A percentile compares a stretch with the other conserved stretches of the same genome.
Evolutionary conservation across 1,284 basidiomycete genomes (phyloP).

Genomic region (Phenoliferia sp.): DNA sequence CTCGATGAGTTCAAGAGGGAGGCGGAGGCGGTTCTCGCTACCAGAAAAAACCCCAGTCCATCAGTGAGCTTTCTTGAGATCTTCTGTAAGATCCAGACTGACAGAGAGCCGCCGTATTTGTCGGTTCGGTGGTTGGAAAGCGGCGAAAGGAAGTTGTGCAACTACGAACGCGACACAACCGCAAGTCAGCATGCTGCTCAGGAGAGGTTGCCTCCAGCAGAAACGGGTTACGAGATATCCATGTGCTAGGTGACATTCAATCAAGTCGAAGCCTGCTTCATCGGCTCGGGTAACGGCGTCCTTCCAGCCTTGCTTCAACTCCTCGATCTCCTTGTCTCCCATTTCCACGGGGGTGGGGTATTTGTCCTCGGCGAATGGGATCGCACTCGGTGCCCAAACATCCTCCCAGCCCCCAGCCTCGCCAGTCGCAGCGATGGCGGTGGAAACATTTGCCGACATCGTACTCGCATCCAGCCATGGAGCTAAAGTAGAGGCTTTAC

Average conservation of each 20-base stretch:
- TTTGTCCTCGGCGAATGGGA: conserved; percentile 53
- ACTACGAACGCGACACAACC: conserved; percentile 1
- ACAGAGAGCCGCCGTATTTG: conserved; percentile 63
- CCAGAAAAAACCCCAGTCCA: neutral
- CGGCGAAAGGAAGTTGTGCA: conserved; percentile 58
- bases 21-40: conserved; percentile 62
- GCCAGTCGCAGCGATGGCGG: conserved; percentile 38
- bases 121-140: conserved; percentile 66
- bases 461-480: conserved; percentile 51
- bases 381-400: conserved; percentile 55
- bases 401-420: conserved; percentile 66
- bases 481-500: conserved; percentile 56
- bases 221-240: conserved; percentile 13
- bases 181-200: no score
- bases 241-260: conserved; percentile 51
- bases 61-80: neutral
- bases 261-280: conserved; percentile 57
- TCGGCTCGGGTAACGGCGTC: conserved; percentile 56
- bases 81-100: neutral
- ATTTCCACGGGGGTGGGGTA: conserved; percentile 55
- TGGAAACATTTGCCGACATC: conserved; percentile 17
- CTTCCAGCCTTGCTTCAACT: conserved; percentile 61
- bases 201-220: no score
- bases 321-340: conserved; percentile 54
- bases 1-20: conserved; percentile 57